A percentile compares a stretch with the other conserved stretches of the same genome.
These are phyloP conservation scores for Alternaria incomplexa DNA, from an alignment of 2,329 filamentous ascomycete species.

Conservation along the genomic window DNA sequence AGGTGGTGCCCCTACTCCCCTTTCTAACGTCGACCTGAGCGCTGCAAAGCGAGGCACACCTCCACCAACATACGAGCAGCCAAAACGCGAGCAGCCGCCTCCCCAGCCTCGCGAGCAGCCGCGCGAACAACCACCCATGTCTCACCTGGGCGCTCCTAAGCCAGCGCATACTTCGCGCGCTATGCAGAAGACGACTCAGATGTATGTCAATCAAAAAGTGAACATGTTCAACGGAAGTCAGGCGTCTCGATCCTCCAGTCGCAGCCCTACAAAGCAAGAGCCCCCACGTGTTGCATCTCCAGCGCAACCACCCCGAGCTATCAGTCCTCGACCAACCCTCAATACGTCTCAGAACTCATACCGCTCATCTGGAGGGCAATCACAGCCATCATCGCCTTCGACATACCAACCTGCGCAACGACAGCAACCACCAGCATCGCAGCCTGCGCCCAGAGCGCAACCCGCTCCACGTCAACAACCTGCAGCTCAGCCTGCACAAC, in stretches of 20 bases:
- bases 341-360: slow-evolving; percentile 37
- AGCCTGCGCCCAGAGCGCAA: slow-evolving; percentile 7
- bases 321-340: slow-evolving; percentile 64
- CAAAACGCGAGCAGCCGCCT: slow-evolving; percentile 43
- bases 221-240: slow-evolving; percentile 69
- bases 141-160: slow-evolving; percentile 83
- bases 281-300: slow-evolving; percentile 66
- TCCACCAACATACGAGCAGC: slow-evolving; percentile 82
- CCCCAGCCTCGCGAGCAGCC: neutral
- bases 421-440: slow-evolving; percentile 1
- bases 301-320: slow-evolving; percentile 62
- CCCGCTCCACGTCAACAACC: slow-evolving; percentile 7
- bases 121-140: slow-evolving; percentile 60
- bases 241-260: slow-evolving; percentile 63
- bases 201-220: slow-evolving; percentile 82
- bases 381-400: slow-evolving; percentile 11
- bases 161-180: slow-evolving; percentile 91
- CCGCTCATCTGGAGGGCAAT: slow-evolving; percentile 12
- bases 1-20: slow-evolving; percentile 53
- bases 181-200: slow-evolving; percentile 94
- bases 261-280: slow-evolving; percentile 56
- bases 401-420: slow-evolving; percentile 12
- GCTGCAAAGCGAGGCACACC: slow-evolving; percentile 75
- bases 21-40: slow-evolving; percentile 53
- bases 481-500: neutral